phyloP scores from a whole-genome alignment of 2,329 filamentous ascomycete species.

The Colletotrichum siamense region DNA sequence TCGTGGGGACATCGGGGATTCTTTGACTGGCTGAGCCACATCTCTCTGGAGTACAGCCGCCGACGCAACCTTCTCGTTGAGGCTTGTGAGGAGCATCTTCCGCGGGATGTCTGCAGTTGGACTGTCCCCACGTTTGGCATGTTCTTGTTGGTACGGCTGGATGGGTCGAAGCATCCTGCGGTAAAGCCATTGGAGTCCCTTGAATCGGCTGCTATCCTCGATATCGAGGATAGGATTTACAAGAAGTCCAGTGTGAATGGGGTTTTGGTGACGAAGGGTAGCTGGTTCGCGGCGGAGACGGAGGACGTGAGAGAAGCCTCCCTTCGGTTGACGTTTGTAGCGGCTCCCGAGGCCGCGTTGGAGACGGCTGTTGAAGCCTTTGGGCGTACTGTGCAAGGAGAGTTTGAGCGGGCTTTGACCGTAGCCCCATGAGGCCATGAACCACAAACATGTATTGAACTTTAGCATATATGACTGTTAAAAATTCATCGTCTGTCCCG shows the following conservation, averaged over 20 bases:
- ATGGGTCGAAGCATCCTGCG: not conserved
- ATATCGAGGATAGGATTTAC: not conserved
- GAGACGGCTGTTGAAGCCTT: not conserved
- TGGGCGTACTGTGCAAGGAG: not conserved
- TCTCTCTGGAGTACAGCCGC: not conserved
- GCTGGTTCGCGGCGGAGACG: not conserved
- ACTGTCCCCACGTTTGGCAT: not conserved
- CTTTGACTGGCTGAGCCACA: not conserved
- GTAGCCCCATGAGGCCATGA: not conserved
- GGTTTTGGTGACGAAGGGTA: not conserved
- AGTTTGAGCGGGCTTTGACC: not conserved
- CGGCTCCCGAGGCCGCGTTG: not conserved
- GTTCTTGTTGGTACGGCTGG: not conserved
- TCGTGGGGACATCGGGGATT: not conserved
- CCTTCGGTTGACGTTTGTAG: not conserved
- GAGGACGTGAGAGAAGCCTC: not conserved
- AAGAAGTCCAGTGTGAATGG: not conserved
- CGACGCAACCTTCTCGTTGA: not conserved
- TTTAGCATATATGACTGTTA: not conserved
- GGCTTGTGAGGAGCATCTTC: not conserved
- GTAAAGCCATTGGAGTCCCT: accelerated
- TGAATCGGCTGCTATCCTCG: not conserved
- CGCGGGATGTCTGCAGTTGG: accelerated
- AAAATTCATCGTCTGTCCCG: too few relatives aligned
- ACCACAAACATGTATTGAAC: not conserved